Evolutionary conservation across 306 rosid genomes (phyloP), one percentile per base, ranked within the genome.

Genomic region (Hippophae gyantsensis): DNA sequence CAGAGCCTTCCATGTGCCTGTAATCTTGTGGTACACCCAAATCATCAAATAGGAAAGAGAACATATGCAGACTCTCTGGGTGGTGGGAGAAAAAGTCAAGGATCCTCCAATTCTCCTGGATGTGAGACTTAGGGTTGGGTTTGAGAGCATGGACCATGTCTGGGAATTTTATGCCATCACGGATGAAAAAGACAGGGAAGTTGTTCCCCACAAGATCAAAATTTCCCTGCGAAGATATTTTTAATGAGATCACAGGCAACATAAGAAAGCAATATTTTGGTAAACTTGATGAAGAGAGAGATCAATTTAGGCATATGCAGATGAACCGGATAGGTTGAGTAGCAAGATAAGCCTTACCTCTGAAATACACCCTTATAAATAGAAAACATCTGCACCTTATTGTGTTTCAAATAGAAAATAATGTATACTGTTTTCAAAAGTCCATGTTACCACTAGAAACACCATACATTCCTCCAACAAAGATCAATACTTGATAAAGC

Each of bases 1-100:
- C 90, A 54, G 81, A 79, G 52, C 97, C 97, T 9, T 90, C 95
- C 97, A 90, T 90, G 71, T 90, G 97, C 82, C 97, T 84, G 71
- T 86, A 90, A 60, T 86, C 90, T 82, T 77, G 94, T 58, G 97
- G 97, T 55, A 90, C 57, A 48, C 97, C 95, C 61, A 87, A 2
- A 61, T 90, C 97, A 75, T 90, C 97, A 72, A 77, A 84, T 58
- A 87, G 75, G 68, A 87, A 90, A 67, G 82, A 58, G 66, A 90
- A 87, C 85, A 80, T 90, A 79, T 90, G 83, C 67, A 90, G 73
- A 74, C 97, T 90, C 73, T 90, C 97, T 1, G 97, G 96, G 61
- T 74, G 87, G 81, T 87, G 96, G 62, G 97, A 90, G 72, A 87
- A 85, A 84, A 85, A 87, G 76, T 90, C 97, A 9, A 87, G 66